Evolutionary conservation across 1,139 yeast species (phyloP).

Genomic region (Debaryomyces robertsiae): DNA sequence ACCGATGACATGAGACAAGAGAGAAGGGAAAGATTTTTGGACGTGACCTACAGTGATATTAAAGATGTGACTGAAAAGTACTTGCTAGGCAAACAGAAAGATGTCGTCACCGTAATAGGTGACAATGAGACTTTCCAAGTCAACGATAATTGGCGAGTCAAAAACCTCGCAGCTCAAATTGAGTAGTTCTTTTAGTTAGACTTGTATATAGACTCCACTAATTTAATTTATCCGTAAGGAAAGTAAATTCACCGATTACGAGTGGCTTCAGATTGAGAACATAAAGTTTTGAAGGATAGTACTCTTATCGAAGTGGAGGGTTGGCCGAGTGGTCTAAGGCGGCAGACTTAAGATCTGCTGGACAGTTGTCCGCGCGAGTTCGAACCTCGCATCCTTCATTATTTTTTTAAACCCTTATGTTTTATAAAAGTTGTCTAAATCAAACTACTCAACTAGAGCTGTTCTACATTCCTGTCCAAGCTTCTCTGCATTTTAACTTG

Average conservation of each 20-base stretch:
- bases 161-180: slow-evolving; percentile 13
- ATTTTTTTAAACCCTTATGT: slow-evolving; percentile 28
- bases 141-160: slow-evolving; percentile 32
- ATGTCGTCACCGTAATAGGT: slow-evolving; percentile 55
- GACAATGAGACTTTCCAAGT: slow-evolving; percentile 40
- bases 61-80: slow-evolving; percentile 64
- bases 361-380: slow-evolving; percentile 74
- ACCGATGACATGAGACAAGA: slow-evolving; percentile 79
- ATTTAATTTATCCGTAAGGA: too few relatives aligned
- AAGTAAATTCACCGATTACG: too few relatives aligned
- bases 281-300: too few relatives aligned
- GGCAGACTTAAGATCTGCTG: slow-evolving; percentile 49
- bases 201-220: neutral
- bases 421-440: too few relatives aligned
- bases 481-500: too few relatives aligned
- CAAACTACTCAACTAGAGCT: too few relatives aligned
- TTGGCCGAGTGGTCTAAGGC: slow-evolving; percentile 60
- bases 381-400: slow-evolving; percentile 80
- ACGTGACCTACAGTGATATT: slow-evolving; percentile 65
- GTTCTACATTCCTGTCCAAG: too few relatives aligned
- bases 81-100: slow-evolving; percentile 35
- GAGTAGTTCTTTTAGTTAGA: slow-evolving; percentile 4
- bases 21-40: slow-evolving; percentile 73
- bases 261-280: too few relatives aligned
- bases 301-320: slow-evolving; percentile 35